Conservation (phyloP, 129 eudicot species). For the Artemisia annua region DNA sequence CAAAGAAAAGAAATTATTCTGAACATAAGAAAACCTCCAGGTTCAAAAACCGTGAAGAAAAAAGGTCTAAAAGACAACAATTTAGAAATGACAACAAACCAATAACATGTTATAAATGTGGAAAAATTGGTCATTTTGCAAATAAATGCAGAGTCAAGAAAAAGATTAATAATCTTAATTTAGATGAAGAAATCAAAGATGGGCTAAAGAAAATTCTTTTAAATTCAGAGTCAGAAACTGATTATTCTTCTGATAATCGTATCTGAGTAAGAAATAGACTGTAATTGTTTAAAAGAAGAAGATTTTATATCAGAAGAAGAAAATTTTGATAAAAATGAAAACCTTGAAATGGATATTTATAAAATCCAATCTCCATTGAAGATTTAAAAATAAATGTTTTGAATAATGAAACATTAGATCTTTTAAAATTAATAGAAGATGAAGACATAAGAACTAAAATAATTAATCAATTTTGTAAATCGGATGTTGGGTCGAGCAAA, state of each 20-base stretch:
- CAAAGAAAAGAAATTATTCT: no score
- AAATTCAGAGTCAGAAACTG: background rate
- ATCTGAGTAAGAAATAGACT: background rate
- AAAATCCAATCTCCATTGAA: constrained; percentile 2
- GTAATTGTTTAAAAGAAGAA: background rate
- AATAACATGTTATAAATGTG: background rate
- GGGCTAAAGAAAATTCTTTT: background rate
- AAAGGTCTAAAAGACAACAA: no score
- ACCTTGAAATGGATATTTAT: background rate
- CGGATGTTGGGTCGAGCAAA: background rate
- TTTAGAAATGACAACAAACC: no score
- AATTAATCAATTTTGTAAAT: background rate
- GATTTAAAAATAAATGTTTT: background rate
- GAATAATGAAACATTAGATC: background rate
- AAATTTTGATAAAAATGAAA: background rate
- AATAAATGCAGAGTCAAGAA: background rate
- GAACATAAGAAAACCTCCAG: no score
- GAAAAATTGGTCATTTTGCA: background rate
- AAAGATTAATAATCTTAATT: background rate
- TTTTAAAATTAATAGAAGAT: background rate
- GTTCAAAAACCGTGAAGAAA: no score
- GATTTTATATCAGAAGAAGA: background rate
- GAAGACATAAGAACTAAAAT: background rate
- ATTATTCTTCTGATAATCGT: background rate
- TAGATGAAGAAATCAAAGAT: background rate